A percentile compares a stretch with the other conserved stretches of the same genome.
Conservation (phyloP, 257 asterid species). For the Pogostemon cablin region DNA sequence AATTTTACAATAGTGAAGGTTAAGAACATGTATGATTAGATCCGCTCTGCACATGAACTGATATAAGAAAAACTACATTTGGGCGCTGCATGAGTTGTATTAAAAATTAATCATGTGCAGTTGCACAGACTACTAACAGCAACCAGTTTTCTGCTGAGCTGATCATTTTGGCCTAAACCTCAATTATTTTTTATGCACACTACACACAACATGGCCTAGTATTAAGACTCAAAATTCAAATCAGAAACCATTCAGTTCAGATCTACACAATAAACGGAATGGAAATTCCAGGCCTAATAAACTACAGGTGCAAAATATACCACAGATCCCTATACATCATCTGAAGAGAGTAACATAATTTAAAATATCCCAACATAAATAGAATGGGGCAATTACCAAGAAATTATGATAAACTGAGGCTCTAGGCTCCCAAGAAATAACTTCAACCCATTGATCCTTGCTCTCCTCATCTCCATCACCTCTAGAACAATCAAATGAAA, state of each 20-base stretch:
- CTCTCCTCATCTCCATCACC: slow-evolving; percentile 56
- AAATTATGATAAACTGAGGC: slow-evolving; percentile 82
- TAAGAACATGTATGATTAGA: not conserved
- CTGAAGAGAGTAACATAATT: not conserved
- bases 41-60: slow-evolving; percentile 4
- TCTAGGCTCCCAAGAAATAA: slow-evolving; percentile 96
- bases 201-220: not conserved
- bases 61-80: slow-evolving; percentile 2
- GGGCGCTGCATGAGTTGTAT: slow-evolving; percentile 11
- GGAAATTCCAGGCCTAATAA: slow-evolving; percentile 3
- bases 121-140: not conserved
- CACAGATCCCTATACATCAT: slow-evolving; percentile 31
- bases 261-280: slow-evolving; percentile 23
- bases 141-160: slow-evolving; percentile 23
- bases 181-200: not conserved
- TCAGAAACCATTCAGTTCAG: not conserved
- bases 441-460: slow-evolving; percentile 90
- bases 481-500: slow-evolving; percentile 42
- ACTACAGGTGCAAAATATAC: slow-evolving; percentile 18
- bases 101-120: slow-evolving; percentile 13
- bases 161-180: not conserved
- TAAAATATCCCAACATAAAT: not conserved
- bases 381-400: slow-evolving; percentile 53
- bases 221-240: slow-evolving; percentile 7
- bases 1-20: slow-evolving; percentile 27